These are phyloP conservation scores for Handroanthus guayacan DNA, from an alignment of 257 asterid genomes.

Conservation along the genomic window DNA sequence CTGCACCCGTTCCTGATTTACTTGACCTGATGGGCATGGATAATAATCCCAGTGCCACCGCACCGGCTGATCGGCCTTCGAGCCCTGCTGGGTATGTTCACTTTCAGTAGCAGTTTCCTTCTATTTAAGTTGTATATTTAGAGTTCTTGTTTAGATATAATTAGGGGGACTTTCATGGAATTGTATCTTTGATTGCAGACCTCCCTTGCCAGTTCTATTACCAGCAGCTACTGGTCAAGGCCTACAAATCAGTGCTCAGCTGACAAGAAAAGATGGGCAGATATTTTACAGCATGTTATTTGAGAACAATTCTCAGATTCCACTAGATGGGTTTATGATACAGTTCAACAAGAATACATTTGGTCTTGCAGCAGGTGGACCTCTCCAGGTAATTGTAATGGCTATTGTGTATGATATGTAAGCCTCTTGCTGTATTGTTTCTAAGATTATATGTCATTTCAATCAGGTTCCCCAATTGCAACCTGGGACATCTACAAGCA, in stretches of 20 bases:
- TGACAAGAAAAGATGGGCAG: conserved; percentile 85
- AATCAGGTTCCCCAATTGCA: conserved; percentile 78
- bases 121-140: not conserved
- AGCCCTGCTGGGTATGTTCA: conserved; percentile 64
- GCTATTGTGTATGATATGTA: not conserved
- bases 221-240: conserved; percentile 91
- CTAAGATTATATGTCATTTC: conserved; percentile 34
- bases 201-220: conserved; percentile 79
- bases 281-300: conserved; percentile 91
- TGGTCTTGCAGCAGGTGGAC: conserved; percentile 93
- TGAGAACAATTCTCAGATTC: conserved; percentile 77
- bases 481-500: conserved; percentile 87
- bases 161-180: conserved; percentile 29
- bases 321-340: conserved; percentile 98
- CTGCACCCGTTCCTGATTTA: conserved; percentile 86
- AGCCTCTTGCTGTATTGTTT: not conserved
- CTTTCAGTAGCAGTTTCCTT: conserved; percentile 26
- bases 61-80: conserved; percentile 70
- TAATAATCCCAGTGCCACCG: conserved; percentile 67
- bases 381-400: conserved; percentile 73
- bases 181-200: conserved; percentile 60
- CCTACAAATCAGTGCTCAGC: conserved; percentile 93
- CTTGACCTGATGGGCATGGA: conserved; percentile 96
- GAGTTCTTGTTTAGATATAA: conserved; percentile 22
- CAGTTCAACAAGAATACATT: conserved; percentile 98